phyloP scores from a whole-genome alignment of 1,139 yeast genomes.

The Protomyces pachydermus region DNA sequence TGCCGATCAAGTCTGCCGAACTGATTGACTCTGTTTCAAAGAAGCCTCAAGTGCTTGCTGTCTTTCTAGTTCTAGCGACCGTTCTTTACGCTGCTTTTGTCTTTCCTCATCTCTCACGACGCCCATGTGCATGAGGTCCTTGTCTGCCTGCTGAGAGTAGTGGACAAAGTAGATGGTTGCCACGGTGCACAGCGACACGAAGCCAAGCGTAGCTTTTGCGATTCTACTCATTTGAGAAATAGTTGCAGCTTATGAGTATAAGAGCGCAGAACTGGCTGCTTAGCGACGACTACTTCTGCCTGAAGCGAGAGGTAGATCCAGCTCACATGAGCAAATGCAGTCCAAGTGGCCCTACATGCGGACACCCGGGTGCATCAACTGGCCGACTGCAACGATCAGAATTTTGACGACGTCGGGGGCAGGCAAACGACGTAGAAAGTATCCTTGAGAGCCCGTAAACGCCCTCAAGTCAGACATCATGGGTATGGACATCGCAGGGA shows the following conservation, averaged over 20 bases:
- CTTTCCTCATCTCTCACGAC: constrained; percentile 34
- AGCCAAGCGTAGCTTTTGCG: constrained; percentile 32
- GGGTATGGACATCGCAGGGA: neutral
- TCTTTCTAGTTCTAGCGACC: constrained; percentile 31
- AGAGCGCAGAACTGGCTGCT: neutral
- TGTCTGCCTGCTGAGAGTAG: constrained; percentile 32
- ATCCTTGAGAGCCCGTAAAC: neutral
- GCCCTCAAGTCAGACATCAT: neutral
- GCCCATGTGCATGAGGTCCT: constrained; percentile 33
- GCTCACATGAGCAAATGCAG: neutral
- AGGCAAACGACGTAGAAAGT: neutral
- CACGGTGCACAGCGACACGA: constrained; percentile 27
- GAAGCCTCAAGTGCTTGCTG: constrained; percentile 33
- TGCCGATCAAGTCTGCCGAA: neutral
- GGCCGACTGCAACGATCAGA: neutral
- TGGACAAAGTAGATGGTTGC: constrained; percentile 34
- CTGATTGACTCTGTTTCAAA: constrained; percentile 29
- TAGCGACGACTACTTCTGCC: neutral
- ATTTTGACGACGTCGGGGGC: neutral
- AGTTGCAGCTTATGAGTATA: neutral
- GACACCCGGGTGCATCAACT: neutral
- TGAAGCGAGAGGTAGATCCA: neutral
- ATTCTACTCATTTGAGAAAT: constrained; percentile 31
- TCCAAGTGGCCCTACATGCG: neutral
- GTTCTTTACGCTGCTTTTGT: constrained; percentile 31